Evolutionary conservation across 2,329 filamentous ascomycete genomes (phyloP).

Genomic region (Apiospora pterosperma): DNA sequence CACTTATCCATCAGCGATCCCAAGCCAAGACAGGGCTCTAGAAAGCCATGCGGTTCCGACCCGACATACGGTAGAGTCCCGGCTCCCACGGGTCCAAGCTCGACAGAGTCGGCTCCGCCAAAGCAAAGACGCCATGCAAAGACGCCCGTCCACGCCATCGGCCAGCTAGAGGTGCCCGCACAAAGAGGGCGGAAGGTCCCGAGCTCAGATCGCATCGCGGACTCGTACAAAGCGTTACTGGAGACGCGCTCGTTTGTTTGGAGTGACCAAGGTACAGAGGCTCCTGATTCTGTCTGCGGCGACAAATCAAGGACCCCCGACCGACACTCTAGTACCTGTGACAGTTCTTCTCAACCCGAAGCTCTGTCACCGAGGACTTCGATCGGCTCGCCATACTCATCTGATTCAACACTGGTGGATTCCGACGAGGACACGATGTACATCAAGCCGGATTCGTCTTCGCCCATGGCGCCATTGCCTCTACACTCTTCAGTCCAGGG

Average conservation of each 20-base stretch:
- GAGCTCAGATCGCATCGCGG: slow-evolving; percentile 46
- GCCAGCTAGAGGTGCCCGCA: slow-evolving; percentile 41
- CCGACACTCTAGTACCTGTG: slow-evolving; percentile 10
- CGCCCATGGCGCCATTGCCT: slow-evolving; percentile 30
- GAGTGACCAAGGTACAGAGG: slow-evolving; percentile 15
- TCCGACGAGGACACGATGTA: slow-evolving; percentile 43
- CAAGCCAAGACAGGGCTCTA: slow-evolving; percentile 9
- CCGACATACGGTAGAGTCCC: neutral
- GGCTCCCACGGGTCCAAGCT: neutral
- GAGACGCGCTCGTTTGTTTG: slow-evolving; percentile 34
- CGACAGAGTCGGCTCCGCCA: neutral
- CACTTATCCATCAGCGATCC: slow-evolving; percentile 31
- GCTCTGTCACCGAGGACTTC: neutral
- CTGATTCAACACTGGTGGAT: slow-evolving; percentile 43
- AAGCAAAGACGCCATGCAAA: slow-evolving; percentile 44
- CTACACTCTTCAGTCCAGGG: slow-evolving; percentile 14
- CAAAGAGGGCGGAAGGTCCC: slow-evolving; percentile 23
- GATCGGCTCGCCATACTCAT: slow-evolving; percentile 34
- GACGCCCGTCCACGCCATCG: slow-evolving; percentile 47
- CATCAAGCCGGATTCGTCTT: slow-evolving; percentile 42
- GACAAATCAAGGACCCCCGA: slow-evolving; percentile 17
- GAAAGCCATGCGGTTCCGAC: neutral
- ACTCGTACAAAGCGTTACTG: slow-evolving; percentile 47
- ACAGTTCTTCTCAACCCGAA: neutral
- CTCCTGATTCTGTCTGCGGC: neutral